Conservation (phyloP, 1,139 yeast species). For the Sugiyamaella japonica region DNA sequence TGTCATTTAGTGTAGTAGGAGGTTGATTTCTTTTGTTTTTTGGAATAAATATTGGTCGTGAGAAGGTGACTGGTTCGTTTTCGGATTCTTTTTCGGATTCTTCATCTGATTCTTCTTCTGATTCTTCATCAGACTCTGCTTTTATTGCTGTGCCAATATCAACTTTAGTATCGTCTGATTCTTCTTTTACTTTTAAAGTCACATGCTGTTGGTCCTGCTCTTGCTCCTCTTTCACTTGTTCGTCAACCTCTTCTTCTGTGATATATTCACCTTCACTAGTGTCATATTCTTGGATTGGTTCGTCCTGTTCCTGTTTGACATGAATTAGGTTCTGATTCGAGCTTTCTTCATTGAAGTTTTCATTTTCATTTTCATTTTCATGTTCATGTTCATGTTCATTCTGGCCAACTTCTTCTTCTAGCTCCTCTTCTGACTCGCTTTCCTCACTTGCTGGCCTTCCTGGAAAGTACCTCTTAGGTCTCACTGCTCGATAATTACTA, state of each 20-base stretch:
- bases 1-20: background rate
- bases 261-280: conserved; percentile 22
- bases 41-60: conserved; percentile 34
- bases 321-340: too few species aligned
- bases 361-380: conserved; percentile 6
- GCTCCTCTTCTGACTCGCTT: conserved; percentile 23
- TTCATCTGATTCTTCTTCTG: background rate
- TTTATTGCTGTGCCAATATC: too few species aligned
- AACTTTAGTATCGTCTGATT: background rate
- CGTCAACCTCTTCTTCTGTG: conserved; percentile 20
- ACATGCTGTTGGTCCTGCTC: background rate
- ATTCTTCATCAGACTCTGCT: background rate
- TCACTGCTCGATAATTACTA: conserved; percentile 6
- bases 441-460: conserved; percentile 27
- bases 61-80: conserved; percentile 20
- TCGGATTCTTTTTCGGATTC: conserved; percentile 20
- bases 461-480: conserved; percentile 30
- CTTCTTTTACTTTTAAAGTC: conserved; percentile 4
- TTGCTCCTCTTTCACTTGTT: conserved; percentile 18
- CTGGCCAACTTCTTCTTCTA: conserved; percentile 24
- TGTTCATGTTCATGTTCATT: conserved; percentile 22
- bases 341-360: background rate
- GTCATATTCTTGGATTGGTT: conserved; percentile 21
- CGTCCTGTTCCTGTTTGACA: conserved; percentile 3
- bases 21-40: conserved; percentile 25